A percentile compares a stretch with the other conserved stretches of the same genome.
These are phyloP conservation scores for Stylonectria norvegica DNA, from an alignment of 2,329 filamentous ascomycete species.

Conservation along the genomic window DNA sequence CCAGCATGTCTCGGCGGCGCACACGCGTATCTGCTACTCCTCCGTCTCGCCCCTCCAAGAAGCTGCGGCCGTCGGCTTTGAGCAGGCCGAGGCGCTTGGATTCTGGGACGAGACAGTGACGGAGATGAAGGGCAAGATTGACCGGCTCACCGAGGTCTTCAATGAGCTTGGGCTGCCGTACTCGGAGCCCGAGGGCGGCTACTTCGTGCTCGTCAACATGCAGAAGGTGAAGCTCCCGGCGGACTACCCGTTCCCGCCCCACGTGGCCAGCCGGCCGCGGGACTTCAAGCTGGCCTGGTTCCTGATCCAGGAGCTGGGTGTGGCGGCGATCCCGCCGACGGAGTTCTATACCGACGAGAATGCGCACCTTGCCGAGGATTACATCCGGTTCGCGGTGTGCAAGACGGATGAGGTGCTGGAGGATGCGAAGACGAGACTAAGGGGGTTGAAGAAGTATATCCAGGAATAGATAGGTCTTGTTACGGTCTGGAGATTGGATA, in stretches of 20 bases:
- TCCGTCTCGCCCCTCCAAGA: constrained; percentile 93
- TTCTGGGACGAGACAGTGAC: constrained; percentile 84
- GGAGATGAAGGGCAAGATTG: constrained; percentile 89
- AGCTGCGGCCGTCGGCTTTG: constrained; percentile 89
- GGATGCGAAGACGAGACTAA: constrained; percentile 70
- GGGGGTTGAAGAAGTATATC: constrained; percentile 71
- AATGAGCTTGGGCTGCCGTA: constrained; percentile 74
- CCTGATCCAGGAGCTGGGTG: constrained; percentile 90
- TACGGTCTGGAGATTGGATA: no score
- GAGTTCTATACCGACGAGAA: constrained; percentile 93
- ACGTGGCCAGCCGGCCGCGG: constrained; percentile 79
- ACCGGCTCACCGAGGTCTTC: constrained; percentile 80
- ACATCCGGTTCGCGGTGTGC: constrained; percentile 92
- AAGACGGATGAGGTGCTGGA: constrained; percentile 87
- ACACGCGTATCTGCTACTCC: constrained; percentile 94
- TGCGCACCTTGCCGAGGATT: constrained; percentile 83
- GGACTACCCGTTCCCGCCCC: constrained; percentile 82
- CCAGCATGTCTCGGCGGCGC: constrained; percentile 85
- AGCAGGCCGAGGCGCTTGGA: constrained; percentile 75
- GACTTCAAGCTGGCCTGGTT: constrained; percentile 98
- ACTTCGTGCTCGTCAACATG: constrained; percentile 96
- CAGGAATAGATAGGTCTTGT: constrained; percentile 14
- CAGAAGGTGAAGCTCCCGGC: constrained; percentile 78
- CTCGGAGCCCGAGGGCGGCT: constrained; percentile 91
- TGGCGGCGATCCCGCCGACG: constrained; percentile 92